Evolutionary conservation across 1,139 yeast species (phyloP).

Genomic region (Nakaseomyces bracarensis): DNA sequence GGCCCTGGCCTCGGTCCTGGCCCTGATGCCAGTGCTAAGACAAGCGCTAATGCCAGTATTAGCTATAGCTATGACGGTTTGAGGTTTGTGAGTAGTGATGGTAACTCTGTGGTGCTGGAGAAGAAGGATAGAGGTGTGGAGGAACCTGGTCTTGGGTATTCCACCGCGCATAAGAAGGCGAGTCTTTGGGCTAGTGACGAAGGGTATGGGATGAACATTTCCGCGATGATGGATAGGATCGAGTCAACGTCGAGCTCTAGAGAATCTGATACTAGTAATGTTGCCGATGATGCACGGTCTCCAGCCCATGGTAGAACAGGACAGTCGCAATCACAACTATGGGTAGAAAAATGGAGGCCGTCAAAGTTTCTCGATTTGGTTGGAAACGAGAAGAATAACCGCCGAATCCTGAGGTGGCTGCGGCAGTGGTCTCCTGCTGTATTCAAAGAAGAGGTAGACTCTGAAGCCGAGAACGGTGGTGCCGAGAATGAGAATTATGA

Average conservation of each 20-base stretch:
- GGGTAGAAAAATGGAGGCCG: slow-evolving; percentile 88
- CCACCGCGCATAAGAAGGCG: neutral
- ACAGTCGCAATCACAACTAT: slow-evolving; percentile 31
- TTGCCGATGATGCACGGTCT: no score
- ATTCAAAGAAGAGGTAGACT: slow-evolving; percentile 39
- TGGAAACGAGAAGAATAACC: slow-evolving; percentile 76
- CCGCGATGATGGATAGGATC: slow-evolving; percentile 31
- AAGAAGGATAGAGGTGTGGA: slow-evolving; percentile 1
- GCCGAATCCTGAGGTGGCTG: slow-evolving; percentile 69
- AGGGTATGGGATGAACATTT: slow-evolving; percentile 34
- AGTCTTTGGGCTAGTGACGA: slow-evolving; percentile 26
- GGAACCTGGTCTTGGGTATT: neutral
- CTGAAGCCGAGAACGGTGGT: slow-evolving; percentile 11
- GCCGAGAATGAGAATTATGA: slow-evolving; percentile 34
- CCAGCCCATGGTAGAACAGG: neutral
- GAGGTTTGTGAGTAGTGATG: slow-evolving; percentile 4
- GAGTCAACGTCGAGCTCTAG: slow-evolving; percentile 15
- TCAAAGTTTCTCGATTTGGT: slow-evolving; percentile 56
- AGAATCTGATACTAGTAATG: no score
- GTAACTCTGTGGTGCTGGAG: slow-evolving; percentile 1
- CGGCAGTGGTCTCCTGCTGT: slow-evolving; percentile 72
- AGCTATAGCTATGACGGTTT: neutral
- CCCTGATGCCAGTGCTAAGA: neutral
- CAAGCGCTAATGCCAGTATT: neutral
- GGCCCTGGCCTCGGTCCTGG: no score